A percentile compares a stretch with the other conserved stretches of the same genome.
phyloP scores from a whole-genome alignment of 2,329 filamentous ascomycete species.

The Fusarium albosuccineum region DNA sequence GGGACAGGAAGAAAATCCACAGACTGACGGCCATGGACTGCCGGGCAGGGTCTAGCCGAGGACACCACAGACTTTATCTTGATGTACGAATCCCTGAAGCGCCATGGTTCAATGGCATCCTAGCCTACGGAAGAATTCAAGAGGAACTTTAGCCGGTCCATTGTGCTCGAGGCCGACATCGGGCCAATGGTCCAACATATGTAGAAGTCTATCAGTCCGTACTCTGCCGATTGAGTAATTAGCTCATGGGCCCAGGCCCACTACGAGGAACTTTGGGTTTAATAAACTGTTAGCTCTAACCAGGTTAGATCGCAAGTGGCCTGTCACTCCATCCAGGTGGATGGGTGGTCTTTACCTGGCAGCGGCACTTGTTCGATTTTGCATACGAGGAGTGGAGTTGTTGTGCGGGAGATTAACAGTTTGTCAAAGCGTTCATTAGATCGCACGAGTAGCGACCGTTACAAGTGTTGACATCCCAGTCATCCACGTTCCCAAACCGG shows the following conservation, averaged over 20 bases:
- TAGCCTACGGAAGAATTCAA: background rate
- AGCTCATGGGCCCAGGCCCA: background rate
- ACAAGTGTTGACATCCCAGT: background rate
- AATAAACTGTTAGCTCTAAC: background rate
- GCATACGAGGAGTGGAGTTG: background rate
- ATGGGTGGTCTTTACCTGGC: too few species aligned
- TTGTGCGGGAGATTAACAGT: background rate
- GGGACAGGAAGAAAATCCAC: background rate
- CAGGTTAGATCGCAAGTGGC: background rate
- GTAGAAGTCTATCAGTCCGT: background rate
- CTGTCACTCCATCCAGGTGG: background rate
- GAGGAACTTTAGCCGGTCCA: background rate
- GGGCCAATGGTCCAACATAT: background rate
- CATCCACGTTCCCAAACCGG: background rate
- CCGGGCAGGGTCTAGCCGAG: background rate
- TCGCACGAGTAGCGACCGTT: background rate
- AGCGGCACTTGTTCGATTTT: background rate
- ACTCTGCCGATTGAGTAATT: background rate
- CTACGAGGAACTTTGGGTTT: background rate
- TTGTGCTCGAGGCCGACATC: background rate
- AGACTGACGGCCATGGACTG: background rate
- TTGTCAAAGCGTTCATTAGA: background rate
- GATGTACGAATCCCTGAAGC: background rate
- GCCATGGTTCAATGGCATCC: background rate
- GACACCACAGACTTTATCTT: background rate